Evolutionary conservation across 2,329 filamentous ascomycete genomes (phyloP), one percentile per base, ranked within the genome.

Genomic region (Pseudocercospora cruenta): DNA sequence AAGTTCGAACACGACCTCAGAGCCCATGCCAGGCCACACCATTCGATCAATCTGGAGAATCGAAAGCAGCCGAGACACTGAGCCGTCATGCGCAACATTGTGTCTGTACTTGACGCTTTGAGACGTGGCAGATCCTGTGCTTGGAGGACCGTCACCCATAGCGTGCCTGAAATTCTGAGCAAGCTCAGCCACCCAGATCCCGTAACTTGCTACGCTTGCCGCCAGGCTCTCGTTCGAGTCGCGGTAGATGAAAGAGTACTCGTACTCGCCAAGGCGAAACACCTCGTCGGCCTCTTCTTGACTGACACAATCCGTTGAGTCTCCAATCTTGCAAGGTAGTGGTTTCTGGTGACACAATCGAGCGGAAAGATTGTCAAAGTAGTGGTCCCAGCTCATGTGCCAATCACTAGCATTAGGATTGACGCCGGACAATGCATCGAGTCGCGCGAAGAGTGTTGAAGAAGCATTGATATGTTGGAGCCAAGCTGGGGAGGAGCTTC

Each of bases 21-120:
- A 83, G 0, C 91, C 91, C 91, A 94, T 93, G 0, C 91, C 91
- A 0, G 91, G 91, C 91, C 91, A 94, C 0, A 93, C 88, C 91
- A 94, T 94, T 60, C 82, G 77, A 22, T 92, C 88, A 1, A 91
- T 74, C 79, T 94, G 91, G 73, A 95, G 75, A 16, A 94, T 84
- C 2, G 87, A 87, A 22, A 95, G 80, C 6, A 94, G 73, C 2
- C 87, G 80, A 10, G 89, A 88, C 6, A 94, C 74, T 3, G 87
- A 90, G 2, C 92, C 92, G 72, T 95, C 92, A 72, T 96, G 92
- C 2, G 91, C 92, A 43, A 95, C 84, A 69, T 94, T 94, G 74
- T 95, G 92, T 51, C 88, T 79, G 75, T 93, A 94, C 10, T 82
- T 79, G 0, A 86, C 62, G 21, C 68, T 69, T 22, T 74, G 60